Conservation (phyloP, 208 protist species). For the Porcisia hertigi region DNA sequence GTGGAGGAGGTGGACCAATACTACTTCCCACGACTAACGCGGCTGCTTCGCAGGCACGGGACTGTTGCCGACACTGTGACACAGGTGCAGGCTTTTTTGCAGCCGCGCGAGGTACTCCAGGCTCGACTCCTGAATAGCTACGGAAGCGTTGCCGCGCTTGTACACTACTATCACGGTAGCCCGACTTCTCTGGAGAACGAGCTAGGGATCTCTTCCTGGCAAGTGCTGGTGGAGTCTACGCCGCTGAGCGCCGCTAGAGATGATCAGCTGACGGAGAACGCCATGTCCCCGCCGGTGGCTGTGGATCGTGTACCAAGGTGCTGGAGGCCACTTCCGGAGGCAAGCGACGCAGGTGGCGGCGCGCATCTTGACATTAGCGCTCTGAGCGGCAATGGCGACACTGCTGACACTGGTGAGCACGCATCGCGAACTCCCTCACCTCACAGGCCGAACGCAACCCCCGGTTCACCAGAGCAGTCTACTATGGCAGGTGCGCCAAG, state of each 20-base stretch:
- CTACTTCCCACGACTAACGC: constrained; percentile 51
- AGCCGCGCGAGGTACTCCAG: constrained; percentile 26
- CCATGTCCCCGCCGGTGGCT: constrained; percentile 15
- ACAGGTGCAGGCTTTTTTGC: constrained; percentile 45
- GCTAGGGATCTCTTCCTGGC: constrained; percentile 43
- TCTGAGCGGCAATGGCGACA: not conserved
- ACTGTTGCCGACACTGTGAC: constrained; percentile 39
- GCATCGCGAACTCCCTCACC: not conserved
- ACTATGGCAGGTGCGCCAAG: not conserved
- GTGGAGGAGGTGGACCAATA: constrained; percentile 28
- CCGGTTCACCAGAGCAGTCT: not conserved
- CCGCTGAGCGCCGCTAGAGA: not conserved
- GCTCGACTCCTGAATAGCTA: constrained; percentile 44
- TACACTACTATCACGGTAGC: constrained; percentile 81
- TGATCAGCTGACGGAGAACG: not conserved
- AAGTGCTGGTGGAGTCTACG: constrained; percentile 22
- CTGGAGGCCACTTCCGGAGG: not conserved
- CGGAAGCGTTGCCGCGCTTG: constrained; percentile 42
- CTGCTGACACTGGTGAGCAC: not conserved
- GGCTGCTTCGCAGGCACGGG: constrained; percentile 33
- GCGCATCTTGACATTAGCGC: not conserved
- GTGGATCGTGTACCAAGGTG: constrained; percentile 14
- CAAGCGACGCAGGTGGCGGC: not conserved
- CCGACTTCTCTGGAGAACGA: constrained; percentile 55
- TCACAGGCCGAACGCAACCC: not conserved